Conservation (phyloP, 2,329 filamentous ascomycete genomes). For the Cordyceps cateniannulata region DNA sequence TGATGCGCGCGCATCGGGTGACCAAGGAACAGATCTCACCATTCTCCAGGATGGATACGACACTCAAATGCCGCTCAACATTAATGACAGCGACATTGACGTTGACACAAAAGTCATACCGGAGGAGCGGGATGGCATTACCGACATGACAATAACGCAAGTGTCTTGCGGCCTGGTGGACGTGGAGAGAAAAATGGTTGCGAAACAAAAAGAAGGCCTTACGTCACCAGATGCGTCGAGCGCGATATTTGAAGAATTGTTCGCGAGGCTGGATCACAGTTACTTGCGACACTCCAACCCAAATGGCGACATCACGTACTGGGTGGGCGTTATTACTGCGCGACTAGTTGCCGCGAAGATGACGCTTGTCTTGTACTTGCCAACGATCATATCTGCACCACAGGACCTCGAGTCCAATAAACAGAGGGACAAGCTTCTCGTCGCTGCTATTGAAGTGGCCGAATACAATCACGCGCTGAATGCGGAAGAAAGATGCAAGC, state of each 20-base stretch:
- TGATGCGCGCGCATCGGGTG: slow-evolving; percentile 54
- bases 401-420: slow-evolving; percentile 31
- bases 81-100: slow-evolving; percentile 48
- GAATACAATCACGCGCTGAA: slow-evolving; percentile 51
- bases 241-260: slow-evolving; percentile 38
- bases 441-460: slow-evolving; percentile 47
- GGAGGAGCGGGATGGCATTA: slow-evolving; percentile 40
- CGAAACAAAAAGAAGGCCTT: slow-evolving; percentile 21
- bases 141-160: slow-evolving; percentile 42
- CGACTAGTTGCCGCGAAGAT: slow-evolving; percentile 48
- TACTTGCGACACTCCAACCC: slow-evolving; percentile 35
- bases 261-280: slow-evolving; percentile 32
- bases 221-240: slow-evolving; percentile 34
- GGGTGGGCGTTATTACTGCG: slow-evolving; percentile 30
- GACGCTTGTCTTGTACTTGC: slow-evolving; percentile 48
- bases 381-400: slow-evolving; percentile 37
- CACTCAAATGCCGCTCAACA: slow-evolving; percentile 48
- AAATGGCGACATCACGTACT: slow-evolving; percentile 26
- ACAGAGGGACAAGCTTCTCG: slow-evolving; percentile 38
- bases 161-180: slow-evolving; percentile 31
- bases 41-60: slow-evolving; percentile 42
- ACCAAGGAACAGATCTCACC: slow-evolving; percentile 47
- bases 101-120: slow-evolving; percentile 43
- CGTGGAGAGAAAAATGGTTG: slow-evolving; percentile 32
- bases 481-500: slow-evolving; percentile 38